A percentile compares a stretch with the other conserved stretches of the same genome.
Conservation (phyloP, 768 basidiomycete genomes). For the Hygrophoropsis aurantiaca region DNA sequence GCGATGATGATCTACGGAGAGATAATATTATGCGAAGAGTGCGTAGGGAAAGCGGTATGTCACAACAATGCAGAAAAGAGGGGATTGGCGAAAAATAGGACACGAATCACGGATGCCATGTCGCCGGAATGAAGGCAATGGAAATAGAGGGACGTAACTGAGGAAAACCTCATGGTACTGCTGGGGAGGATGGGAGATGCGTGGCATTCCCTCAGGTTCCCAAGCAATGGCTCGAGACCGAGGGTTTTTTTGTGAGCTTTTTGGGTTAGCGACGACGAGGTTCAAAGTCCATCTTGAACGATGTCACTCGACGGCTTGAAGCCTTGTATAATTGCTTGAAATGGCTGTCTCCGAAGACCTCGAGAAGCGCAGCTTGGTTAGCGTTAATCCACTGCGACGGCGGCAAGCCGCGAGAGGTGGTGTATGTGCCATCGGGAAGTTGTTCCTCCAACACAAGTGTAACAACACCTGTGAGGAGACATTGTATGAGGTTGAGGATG, state of each 20-base stretch:
- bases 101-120: slow-evolving; percentile 29
- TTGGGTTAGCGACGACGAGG: slow-evolving; percentile 36
- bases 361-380: slow-evolving; percentile 64
- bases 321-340: slow-evolving; percentile 73
- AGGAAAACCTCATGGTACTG: slow-evolving; percentile 4
- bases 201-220: slow-evolving; percentile 2
- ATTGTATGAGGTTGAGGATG: slow-evolving; percentile 67
- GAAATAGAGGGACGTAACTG: slow-evolving; percentile 1
- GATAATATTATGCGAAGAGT: slow-evolving; percentile 31
- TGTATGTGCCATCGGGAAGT: slow-evolving; percentile 65
- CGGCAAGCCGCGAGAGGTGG: slow-evolving; percentile 76
- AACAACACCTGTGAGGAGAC: slow-evolving; percentile 70
- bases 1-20: slow-evolving; percentile 24
- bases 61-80: slow-evolving; percentile 36
- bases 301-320: slow-evolving; percentile 65
- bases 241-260: slow-evolving; percentile 9
- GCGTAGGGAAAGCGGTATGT: slow-evolving; percentile 39
- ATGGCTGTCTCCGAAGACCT: slow-evolving; percentile 73
- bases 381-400: slow-evolving; percentile 75
- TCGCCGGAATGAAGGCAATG: slow-evolving; percentile 9
- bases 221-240: slow-evolving; percentile 16
- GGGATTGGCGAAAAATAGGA: slow-evolving; percentile 13
- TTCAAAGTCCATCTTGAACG: slow-evolving; percentile 73
- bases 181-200: slow-evolving; percentile 7
- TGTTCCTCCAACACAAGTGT: slow-evolving; percentile 75